Percentiles rank a stretch among this genome's conserved stretches.
Conservation (phyloP, 2,329 filamentous ascomycete genomes). For the Lasiodiplodia hormozganensis region DNA sequence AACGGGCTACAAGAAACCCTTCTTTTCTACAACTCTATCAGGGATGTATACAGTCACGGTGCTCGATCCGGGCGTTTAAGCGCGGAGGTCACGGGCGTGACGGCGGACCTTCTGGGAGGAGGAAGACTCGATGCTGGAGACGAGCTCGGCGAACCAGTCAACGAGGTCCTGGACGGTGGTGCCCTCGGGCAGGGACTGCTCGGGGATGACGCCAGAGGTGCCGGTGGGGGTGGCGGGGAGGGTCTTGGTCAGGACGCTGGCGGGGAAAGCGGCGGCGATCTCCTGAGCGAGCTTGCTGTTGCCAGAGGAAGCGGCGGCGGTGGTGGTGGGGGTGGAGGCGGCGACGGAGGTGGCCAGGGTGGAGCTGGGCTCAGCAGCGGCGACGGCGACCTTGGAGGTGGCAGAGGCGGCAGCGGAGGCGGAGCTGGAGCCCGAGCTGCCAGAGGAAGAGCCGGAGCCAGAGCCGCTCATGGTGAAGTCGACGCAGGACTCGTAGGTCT, state of each 20-base stretch:
- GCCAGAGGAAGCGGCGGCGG: constrained; percentile 12
- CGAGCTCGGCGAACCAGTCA: constrained; percentile 50
- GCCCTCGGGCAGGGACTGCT: background rate
- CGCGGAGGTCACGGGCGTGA: constrained; percentile 67
- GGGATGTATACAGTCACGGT: background rate
- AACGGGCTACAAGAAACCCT: background rate
- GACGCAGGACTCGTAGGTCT: constrained; percentile 70
- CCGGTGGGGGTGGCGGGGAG: constrained; percentile 13
- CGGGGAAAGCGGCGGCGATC: constrained; percentile 18
- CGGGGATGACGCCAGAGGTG: constrained; percentile 17
- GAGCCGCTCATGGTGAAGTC: constrained; percentile 60
- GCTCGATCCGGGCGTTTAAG: background rate
- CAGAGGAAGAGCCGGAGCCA: constrained; percentile 37
- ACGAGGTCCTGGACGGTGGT: constrained; percentile 25
- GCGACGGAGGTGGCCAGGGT: constrained; percentile 22
- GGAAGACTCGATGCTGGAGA: constrained; percentile 74
- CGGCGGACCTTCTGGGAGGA: constrained; percentile 62
- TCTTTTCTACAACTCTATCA: background rate
- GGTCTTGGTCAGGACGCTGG: constrained; percentile 22
- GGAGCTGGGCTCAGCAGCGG: background rate
- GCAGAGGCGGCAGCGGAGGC: constrained; percentile 28
- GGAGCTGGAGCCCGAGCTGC: constrained; percentile 36
- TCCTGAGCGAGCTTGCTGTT: constrained; percentile 6
- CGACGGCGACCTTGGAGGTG: constrained; percentile 11
- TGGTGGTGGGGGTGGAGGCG: constrained; percentile 10